Evolutionary conservation across 164 flowering plant species (phyloP).

Genomic region (Amborella trichopoda): DNA sequence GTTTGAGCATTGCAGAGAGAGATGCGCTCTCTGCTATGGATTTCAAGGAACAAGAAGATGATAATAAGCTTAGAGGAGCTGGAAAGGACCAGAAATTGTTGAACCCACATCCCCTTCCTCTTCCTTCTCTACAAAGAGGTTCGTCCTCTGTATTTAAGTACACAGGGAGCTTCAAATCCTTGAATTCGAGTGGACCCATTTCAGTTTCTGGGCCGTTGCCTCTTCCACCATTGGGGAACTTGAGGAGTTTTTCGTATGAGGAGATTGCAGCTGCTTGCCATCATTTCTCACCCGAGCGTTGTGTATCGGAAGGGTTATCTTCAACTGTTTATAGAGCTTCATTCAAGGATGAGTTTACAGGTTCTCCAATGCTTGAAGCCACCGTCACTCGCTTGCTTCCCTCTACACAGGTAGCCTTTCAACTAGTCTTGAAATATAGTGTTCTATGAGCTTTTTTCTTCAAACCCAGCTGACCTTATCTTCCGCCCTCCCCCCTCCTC

Average conservation of each 20-base stretch:
- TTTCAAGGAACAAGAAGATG: conserved; percentile 54
- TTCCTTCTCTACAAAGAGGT: conserved; percentile 59
- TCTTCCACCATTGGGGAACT: conserved; percentile 54
- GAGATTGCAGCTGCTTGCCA: conserved; percentile 72
- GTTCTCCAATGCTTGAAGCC: conserved; percentile 64
- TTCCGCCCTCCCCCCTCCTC: conserved; percentile 73
- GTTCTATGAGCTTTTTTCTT: too few relatives aligned
- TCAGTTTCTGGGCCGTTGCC: conserved; percentile 77
- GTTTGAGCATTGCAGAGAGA: conserved; percentile 24
- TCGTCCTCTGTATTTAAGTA: conserved; percentile 30
- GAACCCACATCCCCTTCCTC: conserved; percentile 87
- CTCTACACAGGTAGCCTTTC: conserved; percentile 48
- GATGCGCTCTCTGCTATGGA: too few relatives aligned
- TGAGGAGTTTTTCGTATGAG: conserved; percentile 59
- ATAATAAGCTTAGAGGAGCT: conserved; percentile 23
- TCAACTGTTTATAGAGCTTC: conserved; percentile 67
- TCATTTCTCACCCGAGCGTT: conserved; percentile 66
- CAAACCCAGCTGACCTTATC: conserved; percentile 43
- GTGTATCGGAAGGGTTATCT: conserved; percentile 76
- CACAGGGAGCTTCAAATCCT: conserved; percentile 57
- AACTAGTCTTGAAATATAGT: too few relatives aligned
- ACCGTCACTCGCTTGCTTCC: conserved; percentile 79
- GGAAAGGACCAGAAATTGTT: conserved; percentile 35
- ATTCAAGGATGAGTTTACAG: conserved; percentile 60
- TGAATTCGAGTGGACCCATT: conserved; percentile 43